A percentile compares a stretch with the other conserved stretches of the same genome.
phyloP scores from a whole-genome alignment of 768 basidiomycete species.

The Calocybe gangraenosa region DNA sequence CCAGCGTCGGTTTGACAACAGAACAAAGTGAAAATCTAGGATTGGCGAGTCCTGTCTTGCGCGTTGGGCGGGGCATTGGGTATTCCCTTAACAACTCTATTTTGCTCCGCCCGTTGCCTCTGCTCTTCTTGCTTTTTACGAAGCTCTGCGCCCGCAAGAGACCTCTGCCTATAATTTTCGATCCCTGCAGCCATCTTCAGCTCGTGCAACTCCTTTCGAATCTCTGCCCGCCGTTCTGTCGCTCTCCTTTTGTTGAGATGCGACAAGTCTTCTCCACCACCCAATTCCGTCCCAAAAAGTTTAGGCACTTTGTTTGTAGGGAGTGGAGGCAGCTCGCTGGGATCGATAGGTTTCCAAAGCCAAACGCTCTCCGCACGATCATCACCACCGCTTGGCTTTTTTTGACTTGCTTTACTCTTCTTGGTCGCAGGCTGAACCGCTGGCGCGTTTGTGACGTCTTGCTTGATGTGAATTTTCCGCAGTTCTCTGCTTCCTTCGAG shows the following conservation, averaged over 20 bases:
- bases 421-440: constrained; percentile 9
- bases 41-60: too few relatives aligned
- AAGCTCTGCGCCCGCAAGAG: neutral
- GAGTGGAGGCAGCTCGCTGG: constrained; percentile 2
- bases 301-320: neutral
- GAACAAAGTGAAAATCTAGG: too few relatives aligned
- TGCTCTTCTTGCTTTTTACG: neutral
- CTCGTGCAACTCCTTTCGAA: constrained; percentile 37
- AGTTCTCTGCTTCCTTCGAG: constrained; percentile 39
- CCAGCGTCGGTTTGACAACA: too few relatives aligned
- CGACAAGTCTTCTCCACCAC: constrained; percentile 45
- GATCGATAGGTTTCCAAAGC: constrained; percentile 31
- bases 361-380: constrained; percentile 29
- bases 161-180: constrained; percentile 6
- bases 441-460: constrained; percentile 18
- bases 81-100: too few relatives aligned
- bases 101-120: too few relatives aligned
- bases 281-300: constrained; percentile 36
- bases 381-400: constrained; percentile 6
- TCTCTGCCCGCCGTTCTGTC: constrained; percentile 40
- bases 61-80: too few relatives aligned
- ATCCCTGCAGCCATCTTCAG: constrained; percentile 27
- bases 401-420: constrained; percentile 18
- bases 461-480: constrained; percentile 34
- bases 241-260: constrained; percentile 57